Base-by-base conservation (phyloP, 192 early-diverging fungal species). In the Entophlyctis luteolus region DNA sequence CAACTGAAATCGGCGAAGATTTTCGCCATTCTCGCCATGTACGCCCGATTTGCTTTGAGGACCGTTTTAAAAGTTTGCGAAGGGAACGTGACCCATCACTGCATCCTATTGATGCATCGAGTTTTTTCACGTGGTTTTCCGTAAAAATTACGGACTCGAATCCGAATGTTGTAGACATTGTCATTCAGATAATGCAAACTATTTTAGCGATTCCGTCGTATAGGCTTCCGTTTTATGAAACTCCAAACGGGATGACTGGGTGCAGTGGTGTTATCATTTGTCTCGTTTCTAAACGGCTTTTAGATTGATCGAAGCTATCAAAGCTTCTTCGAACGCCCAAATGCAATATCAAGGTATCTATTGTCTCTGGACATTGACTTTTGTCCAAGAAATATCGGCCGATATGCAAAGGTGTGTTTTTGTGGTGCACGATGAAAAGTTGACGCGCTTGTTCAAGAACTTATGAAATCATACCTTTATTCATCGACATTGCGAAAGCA, bases 341-440 rank as follows among this genome's bases (percentile, higher is more conserved):
- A 93, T 95, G 85, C 93, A 94, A 75, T 99, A 99, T 74, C 94
- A 96, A 72, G 88, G 92, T 56, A 91, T 95, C 39, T 98, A 93
- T 65, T 91, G 85, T 73, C 70, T 99, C 47, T 99, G 96, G 96
- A 68, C 95, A 55, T 76, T 98, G 71, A 91, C 89, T 10, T 97
- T 95, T 77, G 87, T 91, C 39, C 46, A 70, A 31, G 77, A 81
- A 22, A 81, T 94, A 47, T 88, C 92, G 4, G 78, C 78, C 12
- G 77, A 87, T 36, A 75, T 98, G 16, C 77, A 82, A 72, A 75
- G 76, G 82, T 80, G 27, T 37, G 22, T 47, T 16, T 46, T 46
- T 12, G 8, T 29, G 18, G 39, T 29, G 34, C 46, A 20, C 35
- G 35, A 23, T 12, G 32, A 36, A 28, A 76, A 29, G 36, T n/a